Evolutionary conservation across 2,329 filamentous ascomycete species (phyloP), one percentile per base, ranked within the genome.

Genomic region (Acephala macrosclerotiorum): DNA sequence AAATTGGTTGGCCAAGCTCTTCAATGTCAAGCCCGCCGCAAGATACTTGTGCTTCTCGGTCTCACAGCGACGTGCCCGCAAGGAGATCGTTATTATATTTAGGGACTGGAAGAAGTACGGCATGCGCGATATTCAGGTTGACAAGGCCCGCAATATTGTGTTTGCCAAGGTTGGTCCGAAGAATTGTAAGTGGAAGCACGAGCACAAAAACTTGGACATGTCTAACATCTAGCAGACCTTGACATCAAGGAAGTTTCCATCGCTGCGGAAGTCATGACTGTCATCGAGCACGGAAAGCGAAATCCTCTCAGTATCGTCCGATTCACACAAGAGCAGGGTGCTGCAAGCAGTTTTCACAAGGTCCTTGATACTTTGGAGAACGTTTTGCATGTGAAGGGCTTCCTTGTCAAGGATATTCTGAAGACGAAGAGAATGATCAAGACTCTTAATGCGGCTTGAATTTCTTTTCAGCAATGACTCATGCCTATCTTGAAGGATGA

Each of bases 271-370:
- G 86, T 97, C 67, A 96, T 96, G 81, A 93, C 91, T 1, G 91
- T 97, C 42, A 91, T 97, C 68, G 92, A 97, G 80, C 91, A 96
- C 75, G 92, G 92, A 57, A 90, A 87, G 73, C 89, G 88, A 69
- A 89, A 88, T 55, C 90, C 90, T 56, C 85, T 97, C 61, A 92
- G 91, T 77, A 89, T 97, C 70, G 88, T 92, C 35, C 90, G 93
- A 40, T 93, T 97, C 77, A 95, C 92, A 1, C 94, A 97, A 75
- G 93, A 96, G 75, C 90, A 90, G 65, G 96, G 95, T n/a, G 94
- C 95, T 1, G 94, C 93, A 42, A 96, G 91, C 73, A 96, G 91
- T 72, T 97, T 98, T 80, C 87, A 93, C 76, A 89, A 88, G 75
- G 91, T 97, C 11, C 87, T 96, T 29, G 91, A 94, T 66, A 91